Conservation (phyloP, 2,329 filamentous ascomycete species). For the Trichoderma koningii region DNA sequence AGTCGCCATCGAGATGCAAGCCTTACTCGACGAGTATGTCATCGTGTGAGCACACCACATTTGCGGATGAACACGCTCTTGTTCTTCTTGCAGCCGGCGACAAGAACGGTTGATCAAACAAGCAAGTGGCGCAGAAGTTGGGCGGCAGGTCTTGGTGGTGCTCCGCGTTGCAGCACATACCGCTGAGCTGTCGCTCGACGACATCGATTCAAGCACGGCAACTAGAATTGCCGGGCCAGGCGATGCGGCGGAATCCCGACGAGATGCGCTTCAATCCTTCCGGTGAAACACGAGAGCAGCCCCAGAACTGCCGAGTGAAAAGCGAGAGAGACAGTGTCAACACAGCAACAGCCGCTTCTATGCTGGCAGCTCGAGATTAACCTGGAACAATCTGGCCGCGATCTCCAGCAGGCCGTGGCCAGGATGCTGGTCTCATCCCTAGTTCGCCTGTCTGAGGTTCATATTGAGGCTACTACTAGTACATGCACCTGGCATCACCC, state of each 20-base stretch:
- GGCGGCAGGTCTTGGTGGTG: no score
- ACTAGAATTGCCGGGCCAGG: not conserved
- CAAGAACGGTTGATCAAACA: no score
- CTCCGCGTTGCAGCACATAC: no score
- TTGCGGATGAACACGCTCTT: no score
- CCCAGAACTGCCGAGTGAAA: not conserved
- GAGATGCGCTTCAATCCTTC: not conserved
- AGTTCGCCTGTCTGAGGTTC: not conserved
- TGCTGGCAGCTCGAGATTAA: constrained; percentile 1
- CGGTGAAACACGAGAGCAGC: not conserved
- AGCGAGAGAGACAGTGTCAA: not conserved
- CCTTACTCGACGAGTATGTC: no score
- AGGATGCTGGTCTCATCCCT: constrained; percentile 4
- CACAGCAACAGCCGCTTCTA: not conserved
- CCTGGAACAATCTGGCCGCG: constrained; percentile 1
- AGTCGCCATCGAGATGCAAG: no score
- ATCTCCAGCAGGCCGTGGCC: not conserved
- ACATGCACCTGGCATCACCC: not conserved
- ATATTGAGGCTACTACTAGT: not conserved
- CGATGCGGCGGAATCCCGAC: not conserved
- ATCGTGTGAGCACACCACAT: no score
- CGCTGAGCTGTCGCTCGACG: no score
- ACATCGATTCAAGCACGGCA: not conserved
- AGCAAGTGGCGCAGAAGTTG: no score
- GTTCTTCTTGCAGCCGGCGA: no score